phyloP scores from a whole-genome alignment of 2,329 filamentous ascomycete genomes.

The Aspergillus latus region DNA sequence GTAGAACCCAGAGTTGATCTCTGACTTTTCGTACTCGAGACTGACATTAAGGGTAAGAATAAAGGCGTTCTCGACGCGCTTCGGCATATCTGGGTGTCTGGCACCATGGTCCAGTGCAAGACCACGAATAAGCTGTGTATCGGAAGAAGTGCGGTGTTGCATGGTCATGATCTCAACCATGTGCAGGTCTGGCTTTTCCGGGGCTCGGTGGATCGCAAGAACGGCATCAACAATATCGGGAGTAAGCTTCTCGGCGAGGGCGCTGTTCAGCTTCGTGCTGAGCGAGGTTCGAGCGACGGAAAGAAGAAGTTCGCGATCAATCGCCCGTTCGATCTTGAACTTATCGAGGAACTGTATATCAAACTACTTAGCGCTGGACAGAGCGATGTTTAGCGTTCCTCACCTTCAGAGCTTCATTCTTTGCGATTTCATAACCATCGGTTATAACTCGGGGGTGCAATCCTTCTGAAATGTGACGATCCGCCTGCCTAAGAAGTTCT shows the following conservation, averaged over 20 bases:
- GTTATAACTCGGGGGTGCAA: slow-evolving; percentile 95
- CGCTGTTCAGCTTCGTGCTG: slow-evolving; percentile 88
- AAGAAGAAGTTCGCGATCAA: slow-evolving; percentile 90
- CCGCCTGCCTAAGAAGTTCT: slow-evolving; percentile 95
- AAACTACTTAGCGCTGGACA: slow-evolving; percentile 2
- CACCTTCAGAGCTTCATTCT: slow-evolving; percentile 86
- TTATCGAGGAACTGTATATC: slow-evolving; percentile 74
- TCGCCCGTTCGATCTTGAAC: slow-evolving; percentile 85
- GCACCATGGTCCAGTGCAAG: slow-evolving; percentile 93
- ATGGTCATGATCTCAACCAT: slow-evolving; percentile 99
- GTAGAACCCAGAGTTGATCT: slow-evolving; percentile 99
- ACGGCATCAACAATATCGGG: slow-evolving; percentile 96
- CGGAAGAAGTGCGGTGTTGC: slow-evolving; percentile 94
- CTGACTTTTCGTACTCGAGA: slow-evolving; percentile 97
- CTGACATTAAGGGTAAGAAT: slow-evolving; percentile 96
- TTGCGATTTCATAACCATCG: slow-evolving; percentile 95
- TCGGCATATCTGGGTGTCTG: slow-evolving; percentile 97
- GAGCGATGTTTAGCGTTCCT: slow-evolving; percentile 6
- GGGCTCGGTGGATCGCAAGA: slow-evolving; percentile 85
- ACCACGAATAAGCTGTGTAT: slow-evolving; percentile 93
- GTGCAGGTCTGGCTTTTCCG: slow-evolving; percentile 91
- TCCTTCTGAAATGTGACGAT: slow-evolving; percentile 94
- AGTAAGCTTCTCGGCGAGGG: slow-evolving; percentile 85
- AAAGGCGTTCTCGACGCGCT: slow-evolving; percentile 89
- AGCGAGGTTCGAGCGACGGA: slow-evolving; percentile 93